Evolutionary conservation across 2,329 filamentous ascomycete genomes (phyloP), one percentile per base, ranked within the genome.

Genomic region (Cercospora beticola): DNA sequence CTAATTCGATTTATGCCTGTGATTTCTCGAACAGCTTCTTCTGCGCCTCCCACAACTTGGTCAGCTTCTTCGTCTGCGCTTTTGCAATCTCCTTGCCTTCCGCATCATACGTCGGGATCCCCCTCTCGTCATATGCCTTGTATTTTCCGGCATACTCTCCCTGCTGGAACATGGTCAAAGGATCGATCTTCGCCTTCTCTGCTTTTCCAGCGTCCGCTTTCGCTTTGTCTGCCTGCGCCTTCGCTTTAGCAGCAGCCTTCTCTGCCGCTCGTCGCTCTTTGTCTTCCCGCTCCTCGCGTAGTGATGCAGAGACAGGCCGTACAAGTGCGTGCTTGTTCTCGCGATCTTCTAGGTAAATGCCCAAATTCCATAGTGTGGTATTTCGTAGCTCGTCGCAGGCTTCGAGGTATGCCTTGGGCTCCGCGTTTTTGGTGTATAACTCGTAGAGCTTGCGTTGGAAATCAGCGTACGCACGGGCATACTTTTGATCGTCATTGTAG

Each of bases 1-100:
- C 46, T 1, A 3, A 12, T 26, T 16, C 18, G 46, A 26, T 1
- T 23, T 57, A 67, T 23, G 46, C 66, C 52, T 69, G 65, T 59
- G 64, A 91, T 70, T 89, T 88, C 71, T 94, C 90, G 78, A 94
- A 90, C 68, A 87, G 79, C 85, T 94, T 96, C 85, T 93, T 95
- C 83, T 97, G 94, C 78, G 86, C 89, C 74, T 96, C 91, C 92
- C 92, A 97, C 66, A 93, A 90, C 84, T 97, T 97, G 81, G 85
- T 89, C 74, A 97, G 80, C 83, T 92, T 94, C 86, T 97, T 97
- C 62, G 82, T 77, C 76, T 89, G 87, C 68, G 86, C 91, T 84
- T 97, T 97, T 4, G 92, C 87, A 43, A 97, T 85, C 73, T 96
- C 92, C 69, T 88, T 89, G 0, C 93, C 93, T 33, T 92, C 89